phyloP scores from a whole-genome alignment of 306 rosid species.

The Ziziphus jujuba region DNA sequence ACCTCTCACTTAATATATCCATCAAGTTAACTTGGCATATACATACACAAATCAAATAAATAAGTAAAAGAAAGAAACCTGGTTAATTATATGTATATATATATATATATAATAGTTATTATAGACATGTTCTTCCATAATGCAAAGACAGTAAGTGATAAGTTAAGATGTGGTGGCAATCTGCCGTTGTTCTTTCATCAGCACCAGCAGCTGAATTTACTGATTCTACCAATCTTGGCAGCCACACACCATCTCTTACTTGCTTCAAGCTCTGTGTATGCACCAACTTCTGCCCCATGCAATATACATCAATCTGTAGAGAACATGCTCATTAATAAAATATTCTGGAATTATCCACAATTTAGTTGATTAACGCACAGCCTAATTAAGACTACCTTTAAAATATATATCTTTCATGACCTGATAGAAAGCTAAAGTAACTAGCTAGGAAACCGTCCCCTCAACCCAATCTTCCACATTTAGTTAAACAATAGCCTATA shows the following conservation, averaged over 20 bases:
- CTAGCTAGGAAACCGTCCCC: no score
- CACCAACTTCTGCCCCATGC: conserved; percentile 58
- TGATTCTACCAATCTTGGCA: conserved; percentile 50
- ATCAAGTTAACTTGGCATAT: no score
- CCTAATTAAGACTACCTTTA: no score
- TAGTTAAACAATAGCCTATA: no score
- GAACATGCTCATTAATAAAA: conserved; percentile 13
- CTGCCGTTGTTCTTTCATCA: conserved; percentile 12
- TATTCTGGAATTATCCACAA: conserved; percentile 9
- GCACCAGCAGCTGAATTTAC: conserved; percentile 29
- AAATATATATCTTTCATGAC: no score
- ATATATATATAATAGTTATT: not conserved
- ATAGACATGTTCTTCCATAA: conserved; percentile 35
- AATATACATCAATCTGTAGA: conserved; percentile 48
- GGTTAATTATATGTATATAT: not conserved
- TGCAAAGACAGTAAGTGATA: conserved; percentile 43
- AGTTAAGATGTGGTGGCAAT: conserved; percentile 12
- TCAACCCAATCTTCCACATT: no score
- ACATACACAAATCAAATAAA: not conserved
- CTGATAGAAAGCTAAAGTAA: no score
- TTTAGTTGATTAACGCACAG: no score
- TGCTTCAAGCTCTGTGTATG: conserved; percentile 53
- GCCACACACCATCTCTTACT: conserved; percentile 58
- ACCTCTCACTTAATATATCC: no score
- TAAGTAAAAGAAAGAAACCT: not conserved